A percentile compares a stretch with the other conserved stretches of the same genome.
Evolutionary conservation across 345 rosid genomes (phyloP).

Genomic region (Gossypium herbaceum): DNA sequence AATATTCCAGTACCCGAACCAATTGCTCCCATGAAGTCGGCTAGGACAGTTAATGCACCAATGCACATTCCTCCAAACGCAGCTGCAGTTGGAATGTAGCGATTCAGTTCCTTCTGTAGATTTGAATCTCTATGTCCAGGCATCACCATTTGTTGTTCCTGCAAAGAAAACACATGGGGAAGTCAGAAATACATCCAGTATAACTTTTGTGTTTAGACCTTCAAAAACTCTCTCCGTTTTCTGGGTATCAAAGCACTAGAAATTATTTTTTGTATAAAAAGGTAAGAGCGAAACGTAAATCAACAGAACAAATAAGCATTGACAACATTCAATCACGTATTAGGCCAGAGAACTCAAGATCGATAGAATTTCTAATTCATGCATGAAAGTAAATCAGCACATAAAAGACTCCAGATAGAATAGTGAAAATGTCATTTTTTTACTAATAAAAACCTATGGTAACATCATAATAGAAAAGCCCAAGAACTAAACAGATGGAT

Average conservation of each 20-base stretch:
- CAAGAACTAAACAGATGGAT: not conserved
- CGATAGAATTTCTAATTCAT: not conserved
- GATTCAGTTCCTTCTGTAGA: conserved; percentile 64
- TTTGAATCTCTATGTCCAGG: conserved; percentile 72
- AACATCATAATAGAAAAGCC: not conserved
- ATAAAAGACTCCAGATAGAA: not conserved
- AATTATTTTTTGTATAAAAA: not conserved
- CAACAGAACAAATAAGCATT: not conserved
- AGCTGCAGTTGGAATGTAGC: conserved; percentile 77
- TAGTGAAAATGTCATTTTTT: not conserved
- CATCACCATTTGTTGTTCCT: conserved; percentile 94
- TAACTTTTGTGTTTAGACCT: not conserved
- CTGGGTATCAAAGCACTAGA: not conserved
- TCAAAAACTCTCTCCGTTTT: not conserved
- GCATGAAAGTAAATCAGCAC: not conserved
- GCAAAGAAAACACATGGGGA: conserved; percentile 14
- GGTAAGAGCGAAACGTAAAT: not conserved
- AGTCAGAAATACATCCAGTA: conserved; percentile 4
- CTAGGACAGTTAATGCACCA: conserved; percentile 68
- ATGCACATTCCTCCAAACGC: conserved; percentile 80
- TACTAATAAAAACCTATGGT: not conserved
- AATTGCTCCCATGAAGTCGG: conserved; percentile 80
- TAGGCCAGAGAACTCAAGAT: not conserved
- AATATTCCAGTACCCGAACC: conserved; percentile 75
- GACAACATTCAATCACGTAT: not conserved